Conservation (phyloP, 2,329 filamentous ascomycete genomes). For the Penicillium sp. region DNA sequence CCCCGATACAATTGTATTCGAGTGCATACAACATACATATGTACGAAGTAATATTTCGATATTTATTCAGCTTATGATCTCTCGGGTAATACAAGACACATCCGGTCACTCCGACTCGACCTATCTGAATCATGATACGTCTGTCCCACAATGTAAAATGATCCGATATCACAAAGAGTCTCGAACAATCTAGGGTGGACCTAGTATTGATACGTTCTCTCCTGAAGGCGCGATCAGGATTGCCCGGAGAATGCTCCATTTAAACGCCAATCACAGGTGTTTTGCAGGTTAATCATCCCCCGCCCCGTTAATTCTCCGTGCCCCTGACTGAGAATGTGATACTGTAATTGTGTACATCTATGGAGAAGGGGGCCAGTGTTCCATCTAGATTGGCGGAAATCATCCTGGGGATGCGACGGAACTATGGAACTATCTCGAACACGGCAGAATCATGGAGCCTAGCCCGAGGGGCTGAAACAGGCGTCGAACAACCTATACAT, state of each 20-base stretch:
- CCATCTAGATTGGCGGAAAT: constrained; percentile 4
- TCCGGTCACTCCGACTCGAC: not conserved
- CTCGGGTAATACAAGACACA: not conserved
- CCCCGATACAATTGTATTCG: not conserved
- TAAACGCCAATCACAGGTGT: constrained; percentile 1
- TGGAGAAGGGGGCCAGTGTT: not conserved
- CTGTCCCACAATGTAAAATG: not conserved
- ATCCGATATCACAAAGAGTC: not conserved
- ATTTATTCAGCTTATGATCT: not conserved
- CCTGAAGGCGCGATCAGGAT: not conserved
- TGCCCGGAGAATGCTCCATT: constrained; percentile 5
- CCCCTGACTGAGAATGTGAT: constrained; percentile 4
- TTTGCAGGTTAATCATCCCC: not conserved
- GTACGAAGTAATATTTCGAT: no score
- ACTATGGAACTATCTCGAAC: not conserved
- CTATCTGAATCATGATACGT: not conserved
- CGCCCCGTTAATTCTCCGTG: constrained; percentile 8
- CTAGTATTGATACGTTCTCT: not conserved
- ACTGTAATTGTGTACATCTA: not conserved
- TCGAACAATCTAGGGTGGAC: constrained; percentile 7
- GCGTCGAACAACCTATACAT: not conserved
- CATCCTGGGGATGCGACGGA: not conserved
- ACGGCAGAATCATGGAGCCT: not conserved
- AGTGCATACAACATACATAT: not conserved
- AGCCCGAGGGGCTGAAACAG: not conserved